phyloP scores from a whole-genome alignment of 2,329 filamentous ascomycete genomes.

The Atkinsonella hypoxylon region DNA sequence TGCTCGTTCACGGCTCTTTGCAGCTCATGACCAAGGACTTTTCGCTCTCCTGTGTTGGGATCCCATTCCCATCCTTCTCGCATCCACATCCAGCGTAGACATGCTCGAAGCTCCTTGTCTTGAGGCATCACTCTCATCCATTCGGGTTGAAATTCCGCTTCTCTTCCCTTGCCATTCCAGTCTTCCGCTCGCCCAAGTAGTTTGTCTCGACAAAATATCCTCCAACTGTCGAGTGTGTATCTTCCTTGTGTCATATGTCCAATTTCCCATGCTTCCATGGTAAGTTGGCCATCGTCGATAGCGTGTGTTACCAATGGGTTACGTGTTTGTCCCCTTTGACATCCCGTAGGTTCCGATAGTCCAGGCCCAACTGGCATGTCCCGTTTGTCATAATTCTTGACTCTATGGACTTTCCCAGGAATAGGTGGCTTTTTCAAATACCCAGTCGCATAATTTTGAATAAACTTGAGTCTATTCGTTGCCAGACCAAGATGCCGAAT shows the following conservation, averaged over 20 bases:
- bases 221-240: conserved; percentile 83
- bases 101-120: conserved; percentile 85
- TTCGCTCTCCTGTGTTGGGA: conserved; percentile 52
- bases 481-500: conserved; percentile 63
- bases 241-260: conserved; percentile 71
- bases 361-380: conserved; percentile 15
- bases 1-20: conserved; percentile 44
- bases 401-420: conserved; percentile 40
- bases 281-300: conserved; percentile 4
- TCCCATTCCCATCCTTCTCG: conserved; percentile 78
- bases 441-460: conserved; percentile 56
- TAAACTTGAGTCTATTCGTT: conserved; percentile 50
- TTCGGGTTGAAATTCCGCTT: conserved; percentile 60
- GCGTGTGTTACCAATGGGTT: too few relatives aligned
- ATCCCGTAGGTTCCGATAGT: not conserved
- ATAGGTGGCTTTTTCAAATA: conserved; percentile 56
- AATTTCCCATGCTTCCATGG: conserved; percentile 59
- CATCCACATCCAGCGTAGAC: conserved; percentile 84
- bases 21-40: conserved; percentile 39
- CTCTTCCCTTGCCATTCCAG: conserved; percentile 48
- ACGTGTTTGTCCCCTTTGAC: not conserved
- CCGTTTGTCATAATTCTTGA: conserved; percentile 34
- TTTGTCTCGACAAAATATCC: conserved; percentile 81
- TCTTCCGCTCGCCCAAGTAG: conserved; percentile 53
- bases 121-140: conserved; percentile 77